Evolutionary conservation across 2,329 filamentous ascomycete genomes (phyloP).

Genomic region (Nemania bipapillata): DNA sequence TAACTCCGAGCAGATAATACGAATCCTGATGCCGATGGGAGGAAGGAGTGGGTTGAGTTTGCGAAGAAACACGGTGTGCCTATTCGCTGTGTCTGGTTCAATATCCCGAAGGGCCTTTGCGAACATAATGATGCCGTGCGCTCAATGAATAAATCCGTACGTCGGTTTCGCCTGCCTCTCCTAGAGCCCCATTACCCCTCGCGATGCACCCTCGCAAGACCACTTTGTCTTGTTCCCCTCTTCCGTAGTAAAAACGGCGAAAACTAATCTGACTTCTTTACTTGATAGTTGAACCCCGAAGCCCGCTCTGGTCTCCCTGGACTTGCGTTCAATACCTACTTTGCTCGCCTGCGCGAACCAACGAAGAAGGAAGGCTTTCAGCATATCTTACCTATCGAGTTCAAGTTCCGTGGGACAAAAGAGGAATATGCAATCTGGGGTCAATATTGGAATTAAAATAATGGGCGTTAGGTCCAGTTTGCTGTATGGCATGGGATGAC

Average conservation of each 20-base stretch:
- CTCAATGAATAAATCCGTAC: constrained; percentile 66
- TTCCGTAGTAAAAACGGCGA: not conserved
- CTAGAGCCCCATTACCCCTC: not conserved
- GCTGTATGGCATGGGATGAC: not conserved
- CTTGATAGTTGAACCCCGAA: constrained; percentile 82
- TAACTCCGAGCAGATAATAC: constrained; percentile 81
- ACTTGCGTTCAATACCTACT: constrained; percentile 82
- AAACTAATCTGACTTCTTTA: not conserved
- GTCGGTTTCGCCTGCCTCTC: constrained; percentile 16
- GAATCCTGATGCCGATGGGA: constrained; percentile 83
- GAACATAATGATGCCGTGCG: constrained; percentile 91
- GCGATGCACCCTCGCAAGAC: not conserved
- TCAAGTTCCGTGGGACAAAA: constrained; percentile 76
- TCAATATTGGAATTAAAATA: constrained; percentile 74
- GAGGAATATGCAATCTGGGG: constrained; percentile 78
- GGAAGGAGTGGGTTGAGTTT: constrained; percentile 80
- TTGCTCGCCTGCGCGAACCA: constrained; percentile 77
- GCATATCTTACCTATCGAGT: constrained; percentile 79
- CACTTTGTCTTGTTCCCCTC: not conserved
- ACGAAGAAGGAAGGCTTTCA: constrained; percentile 80
- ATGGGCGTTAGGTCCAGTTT: not conserved
- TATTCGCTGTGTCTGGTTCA: constrained; percentile 88
- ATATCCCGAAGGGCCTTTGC: constrained; percentile 73
- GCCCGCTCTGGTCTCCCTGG: constrained; percentile 76
- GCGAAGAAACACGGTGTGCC: constrained; percentile 76